Evolutionary conservation across 2,329 filamentous ascomycete genomes (phyloP).

Genomic region (Clarireedia paspali): DNA sequence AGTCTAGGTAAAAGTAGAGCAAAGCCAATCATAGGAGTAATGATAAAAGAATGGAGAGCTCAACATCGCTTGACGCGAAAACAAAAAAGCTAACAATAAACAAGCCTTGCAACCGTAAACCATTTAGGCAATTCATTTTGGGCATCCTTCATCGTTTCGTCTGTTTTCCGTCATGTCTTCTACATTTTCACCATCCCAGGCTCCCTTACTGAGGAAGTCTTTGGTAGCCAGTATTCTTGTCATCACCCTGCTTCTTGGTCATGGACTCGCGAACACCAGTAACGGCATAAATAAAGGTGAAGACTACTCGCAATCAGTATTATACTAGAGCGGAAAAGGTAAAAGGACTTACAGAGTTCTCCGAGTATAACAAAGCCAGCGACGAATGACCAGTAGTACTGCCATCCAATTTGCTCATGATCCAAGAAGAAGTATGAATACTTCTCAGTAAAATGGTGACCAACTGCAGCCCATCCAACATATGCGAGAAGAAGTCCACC

Average conservation of each 20-base stretch:
- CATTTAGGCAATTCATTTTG: neutral
- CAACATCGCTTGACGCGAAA: neutral
- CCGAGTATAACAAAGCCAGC: conserved; percentile 15
- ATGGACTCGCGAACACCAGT: conserved; percentile 18
- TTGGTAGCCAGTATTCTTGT: conserved; percentile 17
- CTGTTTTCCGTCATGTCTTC: neutral
- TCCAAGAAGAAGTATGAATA: conserved; percentile 29
- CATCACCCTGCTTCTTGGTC: conserved; percentile 15
- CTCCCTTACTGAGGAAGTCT: conserved; percentile 18
- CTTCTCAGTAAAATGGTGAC: conserved; percentile 21
- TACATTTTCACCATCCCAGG: neutral
- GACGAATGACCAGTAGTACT: conserved; percentile 19
- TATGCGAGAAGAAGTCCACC: conserved; percentile 21
- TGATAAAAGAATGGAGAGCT: neutral
- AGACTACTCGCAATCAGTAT: conserved; percentile 12
- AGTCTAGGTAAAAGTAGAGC: neutral
- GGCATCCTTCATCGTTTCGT: neutral
- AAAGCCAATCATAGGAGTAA: neutral
- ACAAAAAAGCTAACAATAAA: neutral
- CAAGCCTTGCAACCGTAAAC: neutral
- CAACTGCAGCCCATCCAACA: conserved; percentile 26
- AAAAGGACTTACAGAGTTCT: conserved; percentile 19
- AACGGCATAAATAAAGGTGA: conserved; percentile 17
- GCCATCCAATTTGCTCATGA: conserved; percentile 21
- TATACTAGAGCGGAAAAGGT: neutral